phyloP scores from a whole-genome alignment of 768 basidiomycete species.

The Tylopilus sp. region DNA sequence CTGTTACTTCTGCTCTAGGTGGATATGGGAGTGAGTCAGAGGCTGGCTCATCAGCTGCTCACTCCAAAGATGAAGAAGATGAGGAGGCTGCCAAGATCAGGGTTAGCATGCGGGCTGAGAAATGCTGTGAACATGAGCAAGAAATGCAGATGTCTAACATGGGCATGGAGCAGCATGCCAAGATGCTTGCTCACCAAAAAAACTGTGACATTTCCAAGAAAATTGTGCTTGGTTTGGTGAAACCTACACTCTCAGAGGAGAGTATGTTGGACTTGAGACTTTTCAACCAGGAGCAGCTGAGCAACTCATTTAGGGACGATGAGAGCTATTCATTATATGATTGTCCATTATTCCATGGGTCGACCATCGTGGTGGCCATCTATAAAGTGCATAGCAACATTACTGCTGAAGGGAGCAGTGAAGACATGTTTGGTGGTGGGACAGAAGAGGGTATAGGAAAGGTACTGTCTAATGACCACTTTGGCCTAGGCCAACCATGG shows the following conservation, averaged over 20 bases:
- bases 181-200: slow-evolving; percentile 92
- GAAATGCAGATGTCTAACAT: slow-evolving; percentile 99
- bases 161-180: slow-evolving; percentile 95
- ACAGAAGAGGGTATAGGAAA: slow-evolving; percentile 93
- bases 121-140: slow-evolving; percentile 89
- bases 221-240: slow-evolving; percentile 95
- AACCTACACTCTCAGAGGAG: slow-evolving; percentile 94
- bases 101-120: slow-evolving; percentile 88
- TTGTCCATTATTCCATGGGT: slow-evolving; percentile 92
- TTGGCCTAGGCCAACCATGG: slow-evolving; percentile 78
- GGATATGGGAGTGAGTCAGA: slow-evolving; percentile 84
- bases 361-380: slow-evolving; percentile 98
- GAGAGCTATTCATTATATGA: slow-evolving; percentile 96
- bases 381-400: slow-evolving; percentile 94
- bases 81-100: slow-evolving; percentile 84
- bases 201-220: slow-evolving; percentile 99
- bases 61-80: slow-evolving; percentile 59
- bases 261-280: slow-evolving; percentile 95
- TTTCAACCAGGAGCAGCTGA: slow-evolving; percentile 93
- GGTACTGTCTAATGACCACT: slow-evolving; percentile 91
- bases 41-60: slow-evolving; percentile 42
- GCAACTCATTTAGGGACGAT: slow-evolving; percentile 80
- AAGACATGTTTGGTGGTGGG: slow-evolving; percentile 91
- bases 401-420: slow-evolving; percentile 62
- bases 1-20: slow-evolving; percentile 72